Base-by-base conservation (phyloP, 1,284 basidiomycete genomes). In the Paramarasmius palmivorus region DNA sequence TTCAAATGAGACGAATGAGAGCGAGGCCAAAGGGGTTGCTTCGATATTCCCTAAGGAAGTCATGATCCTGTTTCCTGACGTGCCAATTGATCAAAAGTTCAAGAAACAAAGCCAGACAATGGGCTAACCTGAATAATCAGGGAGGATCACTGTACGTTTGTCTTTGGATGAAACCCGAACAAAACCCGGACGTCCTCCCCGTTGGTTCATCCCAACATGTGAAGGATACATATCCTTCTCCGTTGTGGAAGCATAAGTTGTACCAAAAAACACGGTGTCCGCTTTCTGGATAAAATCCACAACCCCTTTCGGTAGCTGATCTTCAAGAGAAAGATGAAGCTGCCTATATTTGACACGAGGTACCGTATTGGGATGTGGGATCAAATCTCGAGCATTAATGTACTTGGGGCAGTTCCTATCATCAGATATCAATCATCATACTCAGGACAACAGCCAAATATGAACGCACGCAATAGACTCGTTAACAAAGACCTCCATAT, bases 391-490 rank as follows among this genome's bases (percentile, higher is more conserved):
- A 36, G 79, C 61, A 46, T 75, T 82, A 59, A 87, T 86, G 58
- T 88, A 88, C 61, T 86, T 87, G 7, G 83, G 84, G 59, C 83
- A 87, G 52, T 85, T 84, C 36, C 84, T 87, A 51, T 10, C 23
- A 26, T 14, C 10, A 29, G 25, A 25, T 7, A 36, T 53, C 12
- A 54, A 15, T 3, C 40, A 50, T 34, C 47, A 39, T 12, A 19
- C 14, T 8, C 12, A 57, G 47, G 29, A 19, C 26, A 22, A 39
- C 12, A 46, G 35, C n/a, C n/a, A 23, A 20, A 26, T 51, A 8
- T 14, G 12, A 44, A 41, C 39, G 40, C 59, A 84, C 84, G 82
- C 84, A 26, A 86, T 68, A 3, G 84, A 78, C 60, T 87, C 71
- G 52, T 82, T 77, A 9, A 88, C 79, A 3, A 54, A 50, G 25